phyloP scores from a whole-genome alignment of 2,329 filamentous ascomycete species.

The Alternaria sp. region DNA sequence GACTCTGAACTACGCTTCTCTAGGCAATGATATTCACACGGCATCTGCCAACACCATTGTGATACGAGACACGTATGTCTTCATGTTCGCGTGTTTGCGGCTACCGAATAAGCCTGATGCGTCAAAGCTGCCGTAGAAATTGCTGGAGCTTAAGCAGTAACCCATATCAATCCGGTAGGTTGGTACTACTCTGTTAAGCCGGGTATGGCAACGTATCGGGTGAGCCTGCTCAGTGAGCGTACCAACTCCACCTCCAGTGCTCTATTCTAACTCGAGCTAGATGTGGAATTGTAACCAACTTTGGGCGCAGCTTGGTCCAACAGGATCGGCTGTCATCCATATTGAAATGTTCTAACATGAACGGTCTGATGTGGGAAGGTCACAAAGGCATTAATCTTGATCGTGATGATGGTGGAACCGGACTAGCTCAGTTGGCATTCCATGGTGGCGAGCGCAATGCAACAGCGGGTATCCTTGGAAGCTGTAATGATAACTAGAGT shows the following conservation, averaged over 20 bases:
- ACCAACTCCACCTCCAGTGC: background rate
- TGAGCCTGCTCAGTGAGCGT: background rate
- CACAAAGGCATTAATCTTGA: background rate
- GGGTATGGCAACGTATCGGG: background rate
- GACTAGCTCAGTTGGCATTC: background rate
- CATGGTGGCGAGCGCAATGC: background rate
- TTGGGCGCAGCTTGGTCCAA: background rate
- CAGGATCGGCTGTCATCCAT: background rate
- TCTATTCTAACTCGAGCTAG: background rate
- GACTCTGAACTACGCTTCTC: background rate
- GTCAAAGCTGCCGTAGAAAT: background rate
- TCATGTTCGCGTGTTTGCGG: constrained; percentile 1
- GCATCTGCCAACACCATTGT: background rate
- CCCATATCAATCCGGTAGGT: background rate
- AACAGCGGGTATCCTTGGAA: background rate
- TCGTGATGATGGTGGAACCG: background rate
- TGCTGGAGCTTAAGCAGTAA: background rate
- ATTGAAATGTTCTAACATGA: background rate
- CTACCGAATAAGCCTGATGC: background rate
- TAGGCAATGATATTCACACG: background rate
- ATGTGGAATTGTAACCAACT: background rate
- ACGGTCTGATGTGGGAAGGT: background rate
- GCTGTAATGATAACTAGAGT: background rate
- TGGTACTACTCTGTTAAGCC: background rate
- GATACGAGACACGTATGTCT: background rate